Percentiles rank a stretch among this genome's conserved stretches.
These are phyloP conservation scores for Spinacia oleracea DNA, from an alignment of 179 eudicot genomes.

Conservation along the genomic window DNA sequence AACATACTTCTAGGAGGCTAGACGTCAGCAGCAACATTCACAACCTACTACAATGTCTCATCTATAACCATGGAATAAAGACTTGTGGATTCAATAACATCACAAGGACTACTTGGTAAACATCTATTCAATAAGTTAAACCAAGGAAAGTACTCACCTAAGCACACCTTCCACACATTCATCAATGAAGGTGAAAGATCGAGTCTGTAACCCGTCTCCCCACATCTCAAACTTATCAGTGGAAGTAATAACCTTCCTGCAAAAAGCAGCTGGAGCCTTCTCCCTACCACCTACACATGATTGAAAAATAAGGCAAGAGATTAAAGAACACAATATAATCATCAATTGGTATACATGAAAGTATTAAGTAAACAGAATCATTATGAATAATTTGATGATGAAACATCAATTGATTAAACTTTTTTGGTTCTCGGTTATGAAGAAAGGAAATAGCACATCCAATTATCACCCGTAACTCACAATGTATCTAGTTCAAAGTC, in stretches of 20 bases:
- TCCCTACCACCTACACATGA: conserved; percentile 78
- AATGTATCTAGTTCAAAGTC: not conserved
- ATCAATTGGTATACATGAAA: not conserved
- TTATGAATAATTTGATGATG: not conserved
- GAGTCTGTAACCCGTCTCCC: conserved; percentile 96
- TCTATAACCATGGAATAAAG: not conserved
- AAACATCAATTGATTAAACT: not conserved
- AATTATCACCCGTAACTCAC: not conserved
- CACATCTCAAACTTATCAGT: conserved; percentile 97
- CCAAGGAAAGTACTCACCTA: conserved; percentile 44
- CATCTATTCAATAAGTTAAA: too few species aligned
- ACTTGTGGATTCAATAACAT: not conserved
- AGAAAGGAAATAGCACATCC: not conserved
- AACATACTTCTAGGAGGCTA: not conserved
- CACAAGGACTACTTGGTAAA: not conserved
- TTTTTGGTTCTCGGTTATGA: not conserved
- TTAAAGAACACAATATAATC: not conserved
- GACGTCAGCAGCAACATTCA: not conserved
- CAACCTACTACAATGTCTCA: not conserved
- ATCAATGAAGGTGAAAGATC: conserved; percentile 98
- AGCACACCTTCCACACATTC: conserved; percentile 98
- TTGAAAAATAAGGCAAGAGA: not conserved
- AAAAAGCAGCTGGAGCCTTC: conserved; percentile 98
- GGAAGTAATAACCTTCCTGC: conserved; percentile 82
- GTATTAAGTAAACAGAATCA: not conserved